A percentile compares a stretch with the other conserved stretches of the same genome.
Conservation (phyloP, 345 rosid species). For the Geranium rotundifolium region DNA sequence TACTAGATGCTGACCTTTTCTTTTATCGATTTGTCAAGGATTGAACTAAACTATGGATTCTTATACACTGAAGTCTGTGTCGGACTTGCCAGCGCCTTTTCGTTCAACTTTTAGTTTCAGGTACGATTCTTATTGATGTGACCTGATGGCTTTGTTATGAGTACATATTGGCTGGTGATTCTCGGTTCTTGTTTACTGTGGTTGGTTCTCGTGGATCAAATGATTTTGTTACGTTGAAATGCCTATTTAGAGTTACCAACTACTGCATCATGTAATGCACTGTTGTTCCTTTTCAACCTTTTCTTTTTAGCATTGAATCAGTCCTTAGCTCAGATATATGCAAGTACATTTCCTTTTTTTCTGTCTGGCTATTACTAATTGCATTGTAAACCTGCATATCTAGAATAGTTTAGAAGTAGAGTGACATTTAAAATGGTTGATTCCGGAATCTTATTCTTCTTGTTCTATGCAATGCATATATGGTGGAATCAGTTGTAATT, state of each 20-base stretch:
- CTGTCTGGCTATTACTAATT: neutral
- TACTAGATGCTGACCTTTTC: neutral
- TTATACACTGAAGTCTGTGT: conserved; percentile 57
- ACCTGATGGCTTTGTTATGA: conserved; percentile 2
- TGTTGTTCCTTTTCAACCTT: neutral
- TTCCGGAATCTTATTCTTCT: neutral
- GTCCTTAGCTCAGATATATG: neutral
- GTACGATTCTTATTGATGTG: conserved; percentile 16
- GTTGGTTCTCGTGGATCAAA: neutral
- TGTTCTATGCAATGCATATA: neutral
- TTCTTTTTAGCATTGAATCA: neutral
- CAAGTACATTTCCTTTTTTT: neutral
- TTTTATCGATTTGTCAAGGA: neutral
- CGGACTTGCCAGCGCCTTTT: conserved; percentile 60
- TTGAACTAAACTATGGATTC: conserved; percentile 40
- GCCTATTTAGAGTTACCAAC: neutral
- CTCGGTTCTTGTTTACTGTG: neutral
- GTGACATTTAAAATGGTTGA: neutral
- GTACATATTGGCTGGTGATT: conserved; percentile 3
- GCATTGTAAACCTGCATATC: neutral
- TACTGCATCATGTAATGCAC: neutral
- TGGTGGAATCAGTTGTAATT: neutral
- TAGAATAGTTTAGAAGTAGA: neutral
- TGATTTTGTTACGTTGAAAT: neutral
- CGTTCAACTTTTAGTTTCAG: conserved; percentile 70